Evolutionary conservation across 2,329 filamentous ascomycete species (phyloP), one percentile per base, ranked within the genome.

Genomic region (Alternaria gansuensis): DNA sequence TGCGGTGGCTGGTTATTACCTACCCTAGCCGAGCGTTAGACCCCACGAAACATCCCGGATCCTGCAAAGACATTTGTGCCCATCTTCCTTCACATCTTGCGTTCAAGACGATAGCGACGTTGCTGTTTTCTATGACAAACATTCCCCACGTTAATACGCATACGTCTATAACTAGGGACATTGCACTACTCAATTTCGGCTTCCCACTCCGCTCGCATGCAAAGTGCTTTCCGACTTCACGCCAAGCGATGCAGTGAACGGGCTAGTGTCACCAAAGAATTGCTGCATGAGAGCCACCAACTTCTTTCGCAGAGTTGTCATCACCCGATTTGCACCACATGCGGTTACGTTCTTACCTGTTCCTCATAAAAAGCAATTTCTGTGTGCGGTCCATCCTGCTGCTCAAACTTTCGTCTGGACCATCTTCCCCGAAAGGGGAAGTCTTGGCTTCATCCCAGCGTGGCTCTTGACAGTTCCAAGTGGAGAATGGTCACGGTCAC

Each of bases 171-270:
- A 33, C 33, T 28, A 24, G 49, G 40, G 34, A 29, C 57, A 29
- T 61, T 53, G 39, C 60, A 39, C 51, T 51, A 36, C 44, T 34
- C 21, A 36, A 36, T 60, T 63, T 36, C 59, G 59, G 55, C 60
- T 52, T 53, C 41, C 62, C 57, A 57, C 56, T 59, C 57, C 55
- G 55, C 52, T 28, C 29, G 26, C 44, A 50, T 55, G 56, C 56
- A 59, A 70, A 70, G 65, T 65, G 63, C 64, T 65, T 57, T 54
- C 61, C 53, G 48, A 59, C 44, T 51, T 70, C 69, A 74, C 71
- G 72, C 73, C 72, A 74, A 74, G 71, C 36, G 51, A 66, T 60
- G 66, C 63, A 48, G 64, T 69, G 63, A 71, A 48, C 63, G 54
- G 56, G 64, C 55, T 33, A 62, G 54, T 14, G 36, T 54, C 59